Percentiles rank a stretch among this genome's conserved stretches.
phyloP scores from a whole-genome alignment of 129 eudicot genomes.

The Pulicaria dysenterica region DNA sequence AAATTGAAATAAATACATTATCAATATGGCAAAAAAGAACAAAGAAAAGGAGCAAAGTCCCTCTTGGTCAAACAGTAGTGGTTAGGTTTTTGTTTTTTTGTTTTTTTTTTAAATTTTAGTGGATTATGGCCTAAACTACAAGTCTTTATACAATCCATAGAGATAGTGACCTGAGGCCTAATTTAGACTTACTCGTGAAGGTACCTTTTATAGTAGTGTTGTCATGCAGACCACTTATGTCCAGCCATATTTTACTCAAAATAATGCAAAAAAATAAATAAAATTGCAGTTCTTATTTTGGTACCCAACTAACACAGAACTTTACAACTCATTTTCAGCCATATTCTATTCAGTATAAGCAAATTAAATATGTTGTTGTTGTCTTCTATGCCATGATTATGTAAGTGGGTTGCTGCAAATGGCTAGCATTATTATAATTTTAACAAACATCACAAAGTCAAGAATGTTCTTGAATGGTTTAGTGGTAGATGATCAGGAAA shows the following conservation, averaged over 20 bases:
- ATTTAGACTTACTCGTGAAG: slow-evolving; percentile 31
- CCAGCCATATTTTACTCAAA: slow-evolving; percentile 22
- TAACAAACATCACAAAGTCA: neutral
- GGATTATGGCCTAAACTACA: slow-evolving; percentile 34
- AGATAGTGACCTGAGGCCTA: slow-evolving; percentile 33
- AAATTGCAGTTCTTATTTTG: too few relatives aligned
- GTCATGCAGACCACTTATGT: slow-evolving; percentile 22
- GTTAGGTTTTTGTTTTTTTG: slow-evolving; percentile 24
- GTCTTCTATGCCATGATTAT: too few relatives aligned
- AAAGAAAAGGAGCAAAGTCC: neutral
- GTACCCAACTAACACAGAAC: too few relatives aligned
- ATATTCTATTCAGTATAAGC: too few relatives aligned
- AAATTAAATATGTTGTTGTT: too few relatives aligned
- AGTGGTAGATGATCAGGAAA: too few relatives aligned
- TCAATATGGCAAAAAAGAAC: neutral
- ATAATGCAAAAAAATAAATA: neutral
- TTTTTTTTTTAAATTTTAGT: neutral
- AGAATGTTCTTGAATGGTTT: too few relatives aligned
- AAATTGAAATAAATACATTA: slow-evolving; percentile 1
- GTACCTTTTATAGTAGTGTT: slow-evolving; percentile 29
- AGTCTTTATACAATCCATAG: slow-evolving; percentile 28
- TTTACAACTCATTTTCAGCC: too few relatives aligned
- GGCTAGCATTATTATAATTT: neutral
- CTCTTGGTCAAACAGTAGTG: slow-evolving; percentile 30
- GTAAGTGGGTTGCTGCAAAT: too few relatives aligned